Conservation (phyloP, 1,139 yeast species). For the Blastobotrys illinoisensis region DNA sequence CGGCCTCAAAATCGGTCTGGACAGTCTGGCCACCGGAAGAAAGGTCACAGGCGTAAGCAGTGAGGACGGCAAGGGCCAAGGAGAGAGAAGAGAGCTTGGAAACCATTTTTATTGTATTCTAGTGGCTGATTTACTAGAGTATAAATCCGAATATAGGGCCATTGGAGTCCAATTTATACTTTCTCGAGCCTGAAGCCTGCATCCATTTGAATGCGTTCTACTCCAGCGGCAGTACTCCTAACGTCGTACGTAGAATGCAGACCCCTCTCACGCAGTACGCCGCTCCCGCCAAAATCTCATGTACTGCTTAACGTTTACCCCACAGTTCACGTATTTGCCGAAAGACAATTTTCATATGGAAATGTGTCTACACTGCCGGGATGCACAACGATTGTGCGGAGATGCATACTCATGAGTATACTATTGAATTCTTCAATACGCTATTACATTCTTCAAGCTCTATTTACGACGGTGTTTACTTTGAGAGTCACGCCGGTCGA, state of each 20-base stretch:
- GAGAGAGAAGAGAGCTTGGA: constrained; percentile 3
- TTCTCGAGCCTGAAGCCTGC: neutral
- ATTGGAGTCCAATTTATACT: neutral
- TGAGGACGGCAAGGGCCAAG: neutral
- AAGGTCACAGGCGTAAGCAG: constrained; percentile 5
- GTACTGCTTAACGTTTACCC: neutral
- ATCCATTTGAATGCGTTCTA: neutral
- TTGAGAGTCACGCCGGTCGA: neutral
- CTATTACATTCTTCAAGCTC: too few species aligned
- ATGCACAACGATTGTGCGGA: neutral
- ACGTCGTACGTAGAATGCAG: neutral
- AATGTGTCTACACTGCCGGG: neutral
- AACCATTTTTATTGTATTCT: constrained; percentile 6
- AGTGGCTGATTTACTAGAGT: neutral
- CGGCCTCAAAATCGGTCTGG: constrained; percentile 1
- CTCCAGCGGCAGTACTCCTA: neutral
- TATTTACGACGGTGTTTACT: too few species aligned
- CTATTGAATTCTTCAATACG: neutral
- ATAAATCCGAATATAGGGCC: neutral
- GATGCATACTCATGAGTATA: neutral
- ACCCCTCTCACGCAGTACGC: neutral
- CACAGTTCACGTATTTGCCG: neutral
- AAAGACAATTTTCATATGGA: neutral
- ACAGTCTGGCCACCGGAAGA: constrained; percentile 3
- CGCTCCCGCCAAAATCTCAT: neutral